These are phyloP conservation scores for Leccinum fibrillosum DNA, from an alignment of 768 basidiomycete genomes.

Conservation along the genomic window DNA sequence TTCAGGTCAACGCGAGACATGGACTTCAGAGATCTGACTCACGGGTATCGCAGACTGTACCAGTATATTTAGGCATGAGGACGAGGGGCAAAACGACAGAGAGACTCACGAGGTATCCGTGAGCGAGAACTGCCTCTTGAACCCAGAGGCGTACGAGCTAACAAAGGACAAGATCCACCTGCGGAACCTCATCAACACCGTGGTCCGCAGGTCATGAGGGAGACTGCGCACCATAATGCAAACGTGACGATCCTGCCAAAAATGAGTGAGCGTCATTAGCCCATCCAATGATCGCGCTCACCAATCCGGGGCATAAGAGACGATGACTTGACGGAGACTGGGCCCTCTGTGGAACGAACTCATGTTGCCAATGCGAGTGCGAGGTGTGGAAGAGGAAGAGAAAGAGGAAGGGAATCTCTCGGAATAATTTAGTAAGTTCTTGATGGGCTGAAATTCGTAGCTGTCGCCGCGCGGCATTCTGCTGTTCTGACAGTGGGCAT, in stretches of 20 bases:
- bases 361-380: constrained; percentile 5
- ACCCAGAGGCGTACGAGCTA: constrained; percentile 55
- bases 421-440: too few relatives aligned
- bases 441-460: neutral
- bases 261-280: neutral
- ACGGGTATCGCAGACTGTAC: constrained; percentile 37
- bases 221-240: constrained; percentile 50
- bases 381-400: neutral
- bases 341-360: constrained; percentile 9
- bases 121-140: constrained; percentile 75
- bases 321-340: constrained; percentile 15
- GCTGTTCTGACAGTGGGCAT: neutral
- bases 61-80: constrained; percentile 12
- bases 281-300: constrained; percentile 33
- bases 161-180: constrained; percentile 60
- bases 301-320: constrained; percentile 78
- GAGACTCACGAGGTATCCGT: constrained; percentile 65
- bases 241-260: constrained; percentile 64
- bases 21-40: constrained; percentile 12
- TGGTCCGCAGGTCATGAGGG: neutral
- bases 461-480: neutral
- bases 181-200: neutral
- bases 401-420: neutral
- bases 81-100: neutral
- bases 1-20: neutral